Percentiles rank a stretch among this genome's conserved stretches.
These are phyloP conservation scores for Termitomyces sp. DNA, from an alignment of 768 basidiomycete genomes.

Conservation along the genomic window DNA sequence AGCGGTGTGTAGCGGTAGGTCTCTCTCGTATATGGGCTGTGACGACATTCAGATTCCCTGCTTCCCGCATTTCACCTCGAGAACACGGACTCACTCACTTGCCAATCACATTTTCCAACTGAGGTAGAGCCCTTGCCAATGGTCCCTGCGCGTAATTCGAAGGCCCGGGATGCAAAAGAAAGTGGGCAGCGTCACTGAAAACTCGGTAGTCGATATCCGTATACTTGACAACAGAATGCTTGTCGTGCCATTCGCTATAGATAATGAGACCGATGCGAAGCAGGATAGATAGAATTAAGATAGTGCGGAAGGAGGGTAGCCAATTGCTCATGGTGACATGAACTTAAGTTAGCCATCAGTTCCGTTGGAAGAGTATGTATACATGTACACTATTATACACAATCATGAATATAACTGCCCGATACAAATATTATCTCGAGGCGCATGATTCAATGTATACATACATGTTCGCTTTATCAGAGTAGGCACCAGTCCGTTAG, in stretches of 20 bases:
- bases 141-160: conserved; percentile 58
- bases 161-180: conserved; percentile 50
- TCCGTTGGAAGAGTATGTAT: too few species aligned
- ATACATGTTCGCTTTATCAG: neutral
- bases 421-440: neutral
- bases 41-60: neutral
- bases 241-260: conserved; percentile 91
- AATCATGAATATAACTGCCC: too few species aligned
- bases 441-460: neutral
- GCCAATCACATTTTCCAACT: conserved; percentile 47
- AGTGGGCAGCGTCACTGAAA: conserved; percentile 87
- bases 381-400: too few species aligned
- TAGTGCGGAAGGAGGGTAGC: conserved; percentile 41
- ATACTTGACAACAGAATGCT: conserved; percentile 81
- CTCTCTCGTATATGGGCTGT: conserved; percentile 83
- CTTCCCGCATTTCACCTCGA: conserved; percentile 7
- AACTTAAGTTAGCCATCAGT: neutral
- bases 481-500: neutral
- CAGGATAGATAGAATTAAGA: conserved; percentile 51
- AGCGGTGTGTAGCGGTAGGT: conserved; percentile 98
- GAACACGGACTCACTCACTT: conserved; percentile 54
- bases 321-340: conserved; percentile 18
- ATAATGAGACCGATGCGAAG: conserved; percentile 69
- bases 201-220: conserved; percentile 98
- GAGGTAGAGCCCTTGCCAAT: conserved; percentile 32